Percentiles rank a stretch among this genome's conserved stretches.
Conservation (phyloP, 83 land plant genomes). For the Thuja plicata region DNA sequence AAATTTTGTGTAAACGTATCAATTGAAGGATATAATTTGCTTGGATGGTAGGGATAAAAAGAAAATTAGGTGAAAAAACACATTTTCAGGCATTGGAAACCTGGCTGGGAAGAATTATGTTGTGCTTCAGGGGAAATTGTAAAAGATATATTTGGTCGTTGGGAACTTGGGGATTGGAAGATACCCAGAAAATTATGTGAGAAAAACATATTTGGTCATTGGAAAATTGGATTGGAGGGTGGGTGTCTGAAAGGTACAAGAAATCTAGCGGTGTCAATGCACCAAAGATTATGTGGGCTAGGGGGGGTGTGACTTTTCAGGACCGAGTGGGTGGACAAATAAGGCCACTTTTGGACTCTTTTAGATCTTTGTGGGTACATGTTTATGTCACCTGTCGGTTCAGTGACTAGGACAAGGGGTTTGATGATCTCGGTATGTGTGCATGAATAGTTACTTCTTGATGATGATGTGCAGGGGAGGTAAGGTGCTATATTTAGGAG, state of each 20-base stretch:
- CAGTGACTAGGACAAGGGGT: background rate
- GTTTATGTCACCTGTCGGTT: slow-evolving; percentile 13
- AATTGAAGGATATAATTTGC: too few relatives aligned
- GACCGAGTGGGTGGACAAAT: slow-evolving; percentile 13
- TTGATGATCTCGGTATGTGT: background rate
- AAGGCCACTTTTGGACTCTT: slow-evolving; percentile 13
- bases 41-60: too few relatives aligned
- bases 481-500: background rate
- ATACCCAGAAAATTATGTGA: background rate
- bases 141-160: background rate
- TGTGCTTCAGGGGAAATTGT: background rate
- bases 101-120: too few relatives aligned
- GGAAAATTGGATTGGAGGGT: background rate
- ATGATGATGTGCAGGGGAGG: background rate
- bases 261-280: slow-evolving; percentile 10
- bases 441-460: background rate
- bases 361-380: slow-evolving; percentile 12
- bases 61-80: too few relatives aligned
- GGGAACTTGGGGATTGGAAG: too few relatives aligned
- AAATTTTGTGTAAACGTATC: background rate
- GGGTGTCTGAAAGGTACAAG: slow-evolving; percentile 9
- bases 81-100: background rate
- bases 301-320: slow-evolving; percentile 15
- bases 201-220: background rate
- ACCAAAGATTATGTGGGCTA: slow-evolving; percentile 6